Percentiles rank a stretch among this genome's conserved stretches.
Evolutionary conservation across 2,329 filamentous ascomycete genomes (phyloP).

Genomic region (Fusarium xyrophilum): DNA sequence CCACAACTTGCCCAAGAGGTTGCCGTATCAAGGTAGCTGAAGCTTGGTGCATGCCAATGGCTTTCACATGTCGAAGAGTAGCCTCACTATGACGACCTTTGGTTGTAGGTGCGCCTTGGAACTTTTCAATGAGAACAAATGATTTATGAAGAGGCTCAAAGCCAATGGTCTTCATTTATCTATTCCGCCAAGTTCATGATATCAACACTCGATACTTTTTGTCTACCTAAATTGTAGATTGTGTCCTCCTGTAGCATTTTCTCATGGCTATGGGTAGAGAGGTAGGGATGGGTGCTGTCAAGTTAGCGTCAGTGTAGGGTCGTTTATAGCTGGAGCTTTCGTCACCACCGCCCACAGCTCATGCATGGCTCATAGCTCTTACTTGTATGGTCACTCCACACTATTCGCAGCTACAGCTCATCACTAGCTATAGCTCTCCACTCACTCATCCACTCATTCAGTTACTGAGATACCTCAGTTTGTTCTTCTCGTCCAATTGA

Average conservation of each 20-base stretch:
- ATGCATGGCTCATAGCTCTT: neutral
- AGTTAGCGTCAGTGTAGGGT: slow-evolving; percentile 27
- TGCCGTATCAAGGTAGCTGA: neutral
- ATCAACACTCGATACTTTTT: neutral
- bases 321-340: slow-evolving; percentile 13
- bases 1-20: neutral
- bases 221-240: neutral
- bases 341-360: slow-evolving; percentile 14
- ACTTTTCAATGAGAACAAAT: neutral
- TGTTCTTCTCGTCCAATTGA: neutral
- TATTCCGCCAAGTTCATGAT: too few species aligned
- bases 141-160: neutral
- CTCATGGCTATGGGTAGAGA: neutral
- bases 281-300: slow-evolving; percentile 5
- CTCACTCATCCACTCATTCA: neutral
- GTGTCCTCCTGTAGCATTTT: neutral
- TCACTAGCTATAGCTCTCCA: neutral
- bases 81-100: neutral
- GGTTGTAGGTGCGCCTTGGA: neutral
- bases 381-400: neutral
- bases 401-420: neutral
- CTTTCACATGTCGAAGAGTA: slow-evolving; percentile 12
- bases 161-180: too few species aligned
- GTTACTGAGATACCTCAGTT: neutral
- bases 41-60: neutral